Base-by-base conservation (phyloP, 2,329 filamentous ascomycete species). In the Alternaria arborescens region DNA sequence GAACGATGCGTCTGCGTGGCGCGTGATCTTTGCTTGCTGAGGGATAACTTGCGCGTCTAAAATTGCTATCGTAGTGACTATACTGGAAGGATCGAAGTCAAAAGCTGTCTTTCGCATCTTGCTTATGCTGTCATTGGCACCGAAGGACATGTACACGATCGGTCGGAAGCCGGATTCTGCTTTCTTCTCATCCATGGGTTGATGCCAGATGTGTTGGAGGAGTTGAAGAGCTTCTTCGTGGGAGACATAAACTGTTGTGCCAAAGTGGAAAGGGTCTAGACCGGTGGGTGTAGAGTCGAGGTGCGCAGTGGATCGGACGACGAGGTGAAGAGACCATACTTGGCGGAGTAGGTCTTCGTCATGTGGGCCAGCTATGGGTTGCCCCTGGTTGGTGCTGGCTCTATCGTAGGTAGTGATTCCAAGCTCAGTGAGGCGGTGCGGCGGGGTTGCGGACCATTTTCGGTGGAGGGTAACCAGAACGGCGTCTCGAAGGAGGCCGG, bases 21-120 rank as follows among this genome's bases (percentile, higher is more conserved):
- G 43, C 0, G 61, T 64, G 11, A 66, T 62, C 1, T 60, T 64
- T 10, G 57, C 44, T 20, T 69, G 57, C 5, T 58, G 38, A 4
- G 64, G 61, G 1, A 67, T 65, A 16, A 56, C 22, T 36, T 69
- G 68, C 12, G 60, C 64, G 42, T 71, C 63, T 3, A 71, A 43
- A 8, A 55, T 24, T 1, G 65, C 67, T 24, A 66, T 52, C 5
- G 61, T 69, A 2, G 62, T 69, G 3, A 42, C 32, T 4, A 68
- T 30, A 12, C 14, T 46, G 0, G 8, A n/a, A 3, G 63, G 65
- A 16, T 63, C 50, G 36, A 66, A 69, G 44, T 64, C 55, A 18
- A 71, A 54, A 3, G 62, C 43, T 12, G 24, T n/a, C 11, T 52
- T 40, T 28, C 64, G 42, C 6, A 53, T 42, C 38, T 16, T 61